Base-by-base conservation (phyloP, 768 basidiomycete genomes). In the Lactarius tabidus region DNA sequence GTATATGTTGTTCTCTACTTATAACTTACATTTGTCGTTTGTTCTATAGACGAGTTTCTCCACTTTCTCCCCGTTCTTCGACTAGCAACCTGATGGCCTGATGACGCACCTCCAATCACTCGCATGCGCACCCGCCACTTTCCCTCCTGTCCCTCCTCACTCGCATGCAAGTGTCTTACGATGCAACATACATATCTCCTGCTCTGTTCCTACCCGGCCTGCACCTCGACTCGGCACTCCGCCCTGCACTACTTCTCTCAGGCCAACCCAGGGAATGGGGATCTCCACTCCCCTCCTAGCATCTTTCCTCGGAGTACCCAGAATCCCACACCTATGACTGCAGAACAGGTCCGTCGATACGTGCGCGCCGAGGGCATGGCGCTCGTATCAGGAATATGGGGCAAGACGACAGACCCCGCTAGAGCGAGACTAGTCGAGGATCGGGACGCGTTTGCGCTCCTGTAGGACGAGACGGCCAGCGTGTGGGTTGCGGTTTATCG, bases 281-380 rank as follows among this genome's bases (percentile, higher is more conserved):
- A n/a, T 7, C 48, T 45, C 12, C 69, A 72, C 57, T 66, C 45
- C 3, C 71, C 67, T n/a, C 87, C 89, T 1, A 86, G 88, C 3
- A 88, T 92, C 70, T 83, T 89, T 67, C 92, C 91, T 31, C 93
- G 92, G 1, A 79, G 79, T 59, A 97, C 94, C 0, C 95, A 95
- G 0, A 87, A 89, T 72, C 94, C 94, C 1, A 88, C 87, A 18
- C 94, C 94, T 1, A 78, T 83, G 0, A 87, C 90, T 31, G 80
- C 83, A 0, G 86, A 88, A 38, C 80, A 83, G 18, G 94, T 96
- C 75, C 81, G 83, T 52, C 82, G 85, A 72, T 97, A 95, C 72
- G 85, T 86, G 1, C 82, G 84, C 35, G 81, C 90, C 0, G 91
- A 94, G 70, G 95, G 94, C 0, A 87, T 89, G 0, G 75, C 85